These are phyloP conservation scores for Boehmeria nivea DNA, from an alignment of 306 rosid genomes.

Conservation along the genomic window DNA sequence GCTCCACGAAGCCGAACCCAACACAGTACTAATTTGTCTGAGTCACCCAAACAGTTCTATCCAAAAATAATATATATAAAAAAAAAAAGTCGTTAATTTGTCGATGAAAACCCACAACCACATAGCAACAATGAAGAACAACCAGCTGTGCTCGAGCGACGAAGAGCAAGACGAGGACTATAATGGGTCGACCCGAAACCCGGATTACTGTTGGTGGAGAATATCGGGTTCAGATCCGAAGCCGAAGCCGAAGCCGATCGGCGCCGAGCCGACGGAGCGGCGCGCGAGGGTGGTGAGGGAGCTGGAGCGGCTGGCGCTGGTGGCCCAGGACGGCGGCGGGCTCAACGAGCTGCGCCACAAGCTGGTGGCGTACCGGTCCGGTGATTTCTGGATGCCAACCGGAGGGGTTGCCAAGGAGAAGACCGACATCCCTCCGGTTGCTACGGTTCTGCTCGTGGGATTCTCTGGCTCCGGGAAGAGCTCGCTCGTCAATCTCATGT, in stretches of 20 bases:
- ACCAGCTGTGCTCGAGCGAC: background rate
- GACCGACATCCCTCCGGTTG: conserved; percentile 30
- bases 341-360: conserved; percentile 32
- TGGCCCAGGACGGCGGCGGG: conserved; percentile 35
- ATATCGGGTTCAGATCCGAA: too few species aligned
- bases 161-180: conserved; percentile 21
- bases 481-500: conserved; percentile 40
- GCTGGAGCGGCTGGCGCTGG: conserved; percentile 35
- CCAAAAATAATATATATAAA: too few species aligned
- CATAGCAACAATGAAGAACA: background rate
- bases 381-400: conserved; percentile 40
- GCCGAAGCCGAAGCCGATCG: conserved; percentile 13
- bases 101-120: too few species aligned
- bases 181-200: conserved; percentile 3
- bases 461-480: conserved; percentile 38
- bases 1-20: too few species aligned
- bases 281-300: conserved; percentile 26
- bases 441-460: conserved; percentile 39
- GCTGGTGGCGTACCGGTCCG: conserved; percentile 27
- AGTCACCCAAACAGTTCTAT: too few species aligned
- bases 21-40: background rate
- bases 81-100: too few species aligned
- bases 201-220: background rate
- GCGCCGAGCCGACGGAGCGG: too few species aligned
- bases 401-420: conserved; percentile 38